Conservation (phyloP, 345 rosid genomes). For the Viola odorata region DNA sequence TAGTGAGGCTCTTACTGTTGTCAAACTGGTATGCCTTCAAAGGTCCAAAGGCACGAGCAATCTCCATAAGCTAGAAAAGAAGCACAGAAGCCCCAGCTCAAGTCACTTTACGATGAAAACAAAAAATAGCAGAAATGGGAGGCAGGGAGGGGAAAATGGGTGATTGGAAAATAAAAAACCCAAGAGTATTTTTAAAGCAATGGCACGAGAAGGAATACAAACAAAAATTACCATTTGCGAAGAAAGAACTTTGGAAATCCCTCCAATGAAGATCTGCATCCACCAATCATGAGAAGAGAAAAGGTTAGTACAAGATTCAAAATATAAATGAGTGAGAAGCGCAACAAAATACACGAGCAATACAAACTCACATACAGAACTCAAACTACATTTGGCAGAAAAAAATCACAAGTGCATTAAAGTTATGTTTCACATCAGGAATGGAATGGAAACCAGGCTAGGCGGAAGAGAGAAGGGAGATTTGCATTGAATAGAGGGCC, state of each 20-base stretch:
- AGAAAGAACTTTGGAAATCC: constrained; percentile 64
- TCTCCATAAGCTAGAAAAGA: constrained; percentile 68
- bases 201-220: background rate
- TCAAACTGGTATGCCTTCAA: constrained; percentile 67
- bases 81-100: constrained; percentile 2
- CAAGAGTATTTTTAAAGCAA: constrained; percentile 8
- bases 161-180: constrained; percentile 7
- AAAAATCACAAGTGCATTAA: background rate
- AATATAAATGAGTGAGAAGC: background rate
- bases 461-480: too few relatives aligned
- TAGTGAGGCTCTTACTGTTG: constrained; percentile 27
- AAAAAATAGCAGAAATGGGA: background rate
- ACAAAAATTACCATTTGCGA: constrained; percentile 66
- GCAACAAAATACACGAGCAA: background rate
- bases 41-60: constrained; percentile 79
- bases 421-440: background rate
- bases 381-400: background rate
- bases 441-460: background rate
- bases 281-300: background rate
- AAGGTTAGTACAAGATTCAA: background rate
- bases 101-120: background rate
- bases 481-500: too few relatives aligned
- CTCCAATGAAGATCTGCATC: constrained; percentile 85
- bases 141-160: background rate
- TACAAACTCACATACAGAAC: background rate